Evolutionary conservation across 139 green algal genomes (phyloP).

Genomic region (Tetratostichococcus sp.): DNA sequence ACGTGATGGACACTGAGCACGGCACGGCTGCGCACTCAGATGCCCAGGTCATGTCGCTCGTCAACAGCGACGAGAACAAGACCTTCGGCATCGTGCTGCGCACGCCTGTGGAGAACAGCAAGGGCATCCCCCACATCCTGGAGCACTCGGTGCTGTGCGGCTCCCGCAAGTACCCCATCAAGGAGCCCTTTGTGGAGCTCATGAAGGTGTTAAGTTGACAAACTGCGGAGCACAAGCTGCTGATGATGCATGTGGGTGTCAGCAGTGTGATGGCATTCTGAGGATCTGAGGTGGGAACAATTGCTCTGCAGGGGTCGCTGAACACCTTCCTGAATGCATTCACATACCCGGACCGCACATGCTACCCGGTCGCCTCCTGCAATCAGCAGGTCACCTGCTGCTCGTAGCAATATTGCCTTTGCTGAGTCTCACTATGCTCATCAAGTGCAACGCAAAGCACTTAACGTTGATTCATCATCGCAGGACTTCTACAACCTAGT

Average conservation of each 20-base stretch:
- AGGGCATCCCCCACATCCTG: conserved; percentile 96
- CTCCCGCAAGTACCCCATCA: conserved; percentile 51
- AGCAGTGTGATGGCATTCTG: too few relatives aligned
- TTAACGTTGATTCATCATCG: too few relatives aligned
- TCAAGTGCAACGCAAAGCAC: background rate
- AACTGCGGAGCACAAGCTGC: too few relatives aligned
- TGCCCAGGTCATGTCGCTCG: conserved; percentile 90
- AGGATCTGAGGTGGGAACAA: too few relatives aligned
- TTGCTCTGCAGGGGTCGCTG: conserved; percentile 55
- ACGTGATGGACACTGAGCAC: too few relatives aligned
- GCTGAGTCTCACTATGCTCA: background rate
- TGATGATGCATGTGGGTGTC: background rate
- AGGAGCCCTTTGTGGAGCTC: conserved; percentile 97
- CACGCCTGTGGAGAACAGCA: conserved; percentile 84
- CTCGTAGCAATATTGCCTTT: too few relatives aligned
- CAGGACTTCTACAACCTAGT: conserved; percentile 99
- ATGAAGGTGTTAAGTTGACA: conserved; percentile 73
- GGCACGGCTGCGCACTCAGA: conserved; percentile 71
- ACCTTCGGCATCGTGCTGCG: conserved; percentile 94
- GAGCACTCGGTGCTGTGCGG: conserved; percentile 97
- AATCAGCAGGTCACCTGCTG: conserved; percentile 70
- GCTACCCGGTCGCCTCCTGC: conserved; percentile 91
- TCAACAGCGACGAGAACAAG: conserved; percentile 98
- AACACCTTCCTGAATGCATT: conserved; percentile 99
- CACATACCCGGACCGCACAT: conserved; percentile 99